Base-by-base conservation (phyloP, 163 green algal genomes). In the Coccomyxa subellipsoidea region DNA sequence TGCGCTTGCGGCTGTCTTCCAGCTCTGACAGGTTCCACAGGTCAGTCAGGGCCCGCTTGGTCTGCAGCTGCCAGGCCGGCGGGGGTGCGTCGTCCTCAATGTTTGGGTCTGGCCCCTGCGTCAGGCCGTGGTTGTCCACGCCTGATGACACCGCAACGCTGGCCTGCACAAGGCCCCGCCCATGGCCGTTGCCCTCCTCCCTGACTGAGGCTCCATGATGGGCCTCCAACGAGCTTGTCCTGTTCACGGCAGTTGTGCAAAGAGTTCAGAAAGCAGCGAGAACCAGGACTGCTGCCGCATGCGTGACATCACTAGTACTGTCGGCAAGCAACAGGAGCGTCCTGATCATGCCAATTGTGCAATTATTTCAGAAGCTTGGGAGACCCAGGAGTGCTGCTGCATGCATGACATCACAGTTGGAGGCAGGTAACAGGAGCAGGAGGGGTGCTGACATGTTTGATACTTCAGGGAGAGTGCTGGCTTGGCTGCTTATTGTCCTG, bases 1-100 rank as follows among this genome's bases (percentile, higher is more conserved):
- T 23, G 66, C 66, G 66, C 66, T 73, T 73, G 27, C 66, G 66
- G 66, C 66, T 73, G 29, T 73, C 66, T 34, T 73, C 66, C 66
- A 73, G 66, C 66, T 73, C 66, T 8, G 66, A 73, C 66, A 73
- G 66, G 32, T 73, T 73, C 66, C 66, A 73, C 29, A 73, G 66
- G 7, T 73, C 66, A 4, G 18, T 36, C 29, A 73, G 66, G 21
- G 66, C 66, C 66, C 66, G 66, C 66, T 73, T 73, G 18, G 66
- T 73, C 66, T 73, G 66, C 66, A 73, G 66, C 66, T 73, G 66
- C 66, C 66, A 73, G 31, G 66, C n/a, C 10, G 66, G 66, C 27
- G 66, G 27, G 29, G n/a, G 27, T 8, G 21, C 18, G 29, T 73
- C 66, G 8, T 73, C 66, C 32, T 73, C 47, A 59, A n/a, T n/a